Conservation (phyloP, 495 filamentous ascomycete genomes). For the Aspergillus bridgeri region DNA sequence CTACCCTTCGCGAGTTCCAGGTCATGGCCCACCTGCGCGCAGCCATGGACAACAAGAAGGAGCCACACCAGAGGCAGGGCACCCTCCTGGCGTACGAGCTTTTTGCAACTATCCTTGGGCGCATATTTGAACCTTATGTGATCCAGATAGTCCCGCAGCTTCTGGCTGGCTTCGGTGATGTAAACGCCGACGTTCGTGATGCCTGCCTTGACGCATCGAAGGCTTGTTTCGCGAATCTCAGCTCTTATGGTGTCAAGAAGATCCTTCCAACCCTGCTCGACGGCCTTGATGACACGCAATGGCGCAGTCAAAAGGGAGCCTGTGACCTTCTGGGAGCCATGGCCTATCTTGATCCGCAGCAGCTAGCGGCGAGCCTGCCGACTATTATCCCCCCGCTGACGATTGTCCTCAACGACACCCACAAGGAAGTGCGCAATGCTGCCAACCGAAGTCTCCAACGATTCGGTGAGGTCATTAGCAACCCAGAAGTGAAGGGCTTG, state of each 20-base stretch:
- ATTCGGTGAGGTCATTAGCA: conserved; percentile 97
- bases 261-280: conserved; percentile 89
- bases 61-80: conserved; percentile 81
- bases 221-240: conserved; percentile 86
- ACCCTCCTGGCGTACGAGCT: conserved; percentile 89
- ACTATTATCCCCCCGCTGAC: conserved; percentile 96
- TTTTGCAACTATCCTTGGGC: conserved; percentile 76
- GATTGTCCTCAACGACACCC: conserved; percentile 89
- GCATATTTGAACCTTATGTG: conserved; percentile 91
- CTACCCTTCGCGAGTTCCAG: conserved; percentile 77
- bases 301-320: conserved; percentile 97
- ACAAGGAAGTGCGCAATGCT: conserved; percentile 89
- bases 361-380: conserved; percentile 85
- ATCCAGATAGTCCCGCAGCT: conserved; percentile 93
- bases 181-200: conserved; percentile 83
- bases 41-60: conserved; percentile 88
- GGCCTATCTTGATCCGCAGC: conserved; percentile 95
- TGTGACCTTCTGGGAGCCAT: conserved; percentile 95
- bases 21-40: conserved; percentile 74
- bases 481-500: conserved; percentile 89
- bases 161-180: conserved; percentile 83
- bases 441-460: conserved; percentile 95
- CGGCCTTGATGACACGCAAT: conserved; percentile 90
- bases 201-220: conserved; percentile 91
- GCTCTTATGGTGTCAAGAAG: conserved; percentile 92